Conservation (phyloP, 345 rosid species). For the Populus pruinosa region DNA sequence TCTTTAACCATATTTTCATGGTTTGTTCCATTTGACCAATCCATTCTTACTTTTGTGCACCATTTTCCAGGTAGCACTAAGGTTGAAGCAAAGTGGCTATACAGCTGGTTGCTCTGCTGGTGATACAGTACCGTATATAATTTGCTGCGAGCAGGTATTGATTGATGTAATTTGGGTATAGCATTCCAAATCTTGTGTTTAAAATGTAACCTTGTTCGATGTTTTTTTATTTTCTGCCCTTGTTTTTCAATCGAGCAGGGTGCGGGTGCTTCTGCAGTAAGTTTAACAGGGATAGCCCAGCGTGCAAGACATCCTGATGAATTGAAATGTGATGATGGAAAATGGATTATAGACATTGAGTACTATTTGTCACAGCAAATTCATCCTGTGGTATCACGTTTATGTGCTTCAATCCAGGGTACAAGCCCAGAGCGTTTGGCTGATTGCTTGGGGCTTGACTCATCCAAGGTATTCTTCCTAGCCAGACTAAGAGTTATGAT, state of each 20-base stretch:
- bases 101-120: slow-evolving; percentile 73
- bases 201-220: background rate
- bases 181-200: background rate
- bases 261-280: slow-evolving; percentile 54
- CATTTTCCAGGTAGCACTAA: slow-evolving; percentile 74
- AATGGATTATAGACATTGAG: slow-evolving; percentile 93
- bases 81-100: slow-evolving; percentile 87
- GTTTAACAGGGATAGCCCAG: slow-evolving; percentile 75
- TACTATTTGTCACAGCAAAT: slow-evolving; percentile 97
- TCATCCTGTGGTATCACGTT: slow-evolving; percentile 93
- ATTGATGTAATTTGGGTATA: slow-evolving; percentile 7
- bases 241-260: slow-evolving; percentile 46
- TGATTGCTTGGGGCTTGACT: slow-evolving; percentile 93
- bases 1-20: slow-evolving; percentile 7
- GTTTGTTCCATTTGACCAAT: slow-evolving; percentile 9
- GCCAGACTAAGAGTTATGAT: background rate
- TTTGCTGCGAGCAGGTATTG: slow-evolving; percentile 89
- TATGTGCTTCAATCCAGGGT: slow-evolving; percentile 94
- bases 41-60: slow-evolving; percentile 16
- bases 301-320: slow-evolving; percentile 99
- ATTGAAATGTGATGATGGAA: slow-evolving; percentile 67
- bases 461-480: slow-evolving; percentile 65
- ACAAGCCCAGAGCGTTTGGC: slow-evolving; percentile 94
- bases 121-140: slow-evolving; percentile 87
- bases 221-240: background rate